phyloP scores from a whole-genome alignment of 2,329 filamentous ascomycete genomes.

The Stachybotrys echinatus region DNA sequence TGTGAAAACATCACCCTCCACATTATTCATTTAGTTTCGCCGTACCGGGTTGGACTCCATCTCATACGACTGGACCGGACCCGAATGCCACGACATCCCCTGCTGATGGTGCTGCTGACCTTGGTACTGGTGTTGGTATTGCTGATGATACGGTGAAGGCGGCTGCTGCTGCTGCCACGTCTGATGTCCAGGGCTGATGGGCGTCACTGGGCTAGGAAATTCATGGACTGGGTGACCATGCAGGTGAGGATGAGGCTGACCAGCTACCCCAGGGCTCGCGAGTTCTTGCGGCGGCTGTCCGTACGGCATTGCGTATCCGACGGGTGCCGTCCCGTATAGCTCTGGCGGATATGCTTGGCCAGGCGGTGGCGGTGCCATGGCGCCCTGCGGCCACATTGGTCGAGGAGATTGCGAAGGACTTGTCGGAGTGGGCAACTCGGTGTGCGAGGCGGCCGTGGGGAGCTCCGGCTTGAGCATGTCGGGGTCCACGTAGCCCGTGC shows the following conservation, averaged over 20 bases:
- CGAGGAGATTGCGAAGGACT: background rate
- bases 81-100: conserved; percentile 26
- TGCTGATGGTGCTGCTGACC: conserved; percentile 9
- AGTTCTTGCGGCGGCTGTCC: conserved; percentile 16
- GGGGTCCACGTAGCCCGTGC: background rate
- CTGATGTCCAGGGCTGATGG: conserved; percentile 4
- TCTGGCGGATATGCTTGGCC: conserved; percentile 20
- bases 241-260: conserved; percentile 9
- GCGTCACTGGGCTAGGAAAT: background rate
- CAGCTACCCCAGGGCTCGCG: conserved; percentile 12
- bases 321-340: conserved; percentile 12
- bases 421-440: background rate
- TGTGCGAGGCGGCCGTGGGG: background rate
- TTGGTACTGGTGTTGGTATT: background rate
- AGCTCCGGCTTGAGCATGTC: background rate
- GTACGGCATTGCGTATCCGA: conserved; percentile 11
- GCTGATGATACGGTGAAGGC: background rate
- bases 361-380: conserved; percentile 7
- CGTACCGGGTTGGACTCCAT: conserved; percentile 13
- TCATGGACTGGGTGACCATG: conserved; percentile 11
- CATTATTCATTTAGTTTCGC: conserved; percentile 3
- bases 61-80: conserved; percentile 28
- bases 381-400: background rate
- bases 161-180: background rate
- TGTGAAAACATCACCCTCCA: background rate